Evolutionary conservation across 345 rosid genomes (phyloP), one percentile per base, ranked within the genome.

Genomic region (Abelmoschus esculentus): DNA sequence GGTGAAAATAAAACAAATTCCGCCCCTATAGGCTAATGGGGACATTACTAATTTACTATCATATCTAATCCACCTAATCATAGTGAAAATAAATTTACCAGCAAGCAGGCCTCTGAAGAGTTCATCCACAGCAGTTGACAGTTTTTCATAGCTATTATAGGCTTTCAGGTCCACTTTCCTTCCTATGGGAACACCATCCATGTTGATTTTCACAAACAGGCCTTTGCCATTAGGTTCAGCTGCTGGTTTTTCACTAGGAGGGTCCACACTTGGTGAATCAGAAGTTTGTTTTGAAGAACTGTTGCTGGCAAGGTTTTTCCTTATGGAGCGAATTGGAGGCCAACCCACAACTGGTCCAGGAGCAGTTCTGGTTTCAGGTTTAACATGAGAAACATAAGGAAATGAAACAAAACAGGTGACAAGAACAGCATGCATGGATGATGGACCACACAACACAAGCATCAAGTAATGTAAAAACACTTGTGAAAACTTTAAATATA

Each of bases 321-420:
- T 83, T 47, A 83, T 86, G 11, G 98, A 87, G n/a, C 98, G 81
- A 72, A 96, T 85, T 60, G 99, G 99, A 59, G 99, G 99, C 99
- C 99, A 96, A 57, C 99, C 99, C 63, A 96, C 99, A 34, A 92
- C 92, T 77, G 97, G 87, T 76, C 90, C 91, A 72, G 98, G 91
- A 70, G 98, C 98, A 74, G 84, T 86, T 80, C 99, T 95, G 50
- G 19, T 17, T 5, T 53, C 15, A 29, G 14, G 13, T 26, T 54
- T 31, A 61, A 47, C 53, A 69, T 22, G 49, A 42, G 66, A 61
- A 32, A 17, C 67, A 57, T 15, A 28, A 29, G 46, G 32, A 56
- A 59, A 29, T 13, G 73, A 46, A 70, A 58, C 58, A 19, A 28
- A 69, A 42, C 46, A 53, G 49, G 36, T 1, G 46, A 59, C 65